Conservation (phyloP, 2,329 filamentous ascomycete genomes). For the Fusarium bactridioides region DNA sequence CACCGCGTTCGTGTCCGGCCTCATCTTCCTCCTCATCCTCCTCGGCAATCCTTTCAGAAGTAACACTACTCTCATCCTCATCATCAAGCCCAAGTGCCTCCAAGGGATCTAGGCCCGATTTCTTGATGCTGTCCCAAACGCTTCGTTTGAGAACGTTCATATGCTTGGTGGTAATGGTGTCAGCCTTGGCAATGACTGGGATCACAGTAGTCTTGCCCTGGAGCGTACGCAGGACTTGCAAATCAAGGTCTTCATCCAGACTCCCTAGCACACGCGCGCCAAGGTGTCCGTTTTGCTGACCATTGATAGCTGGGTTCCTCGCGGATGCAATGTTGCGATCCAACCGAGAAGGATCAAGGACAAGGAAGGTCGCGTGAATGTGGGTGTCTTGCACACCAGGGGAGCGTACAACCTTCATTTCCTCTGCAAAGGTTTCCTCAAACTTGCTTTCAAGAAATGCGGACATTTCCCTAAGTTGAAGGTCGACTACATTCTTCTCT, state of each 20-base stretch:
- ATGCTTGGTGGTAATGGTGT: constrained; percentile 94
- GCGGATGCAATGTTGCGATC: constrained; percentile 80
- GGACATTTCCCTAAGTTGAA: constrained; percentile 91
- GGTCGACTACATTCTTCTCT: constrained; percentile 93
- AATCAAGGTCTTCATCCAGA: constrained; percentile 86
- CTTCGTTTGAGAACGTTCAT: constrained; percentile 92
- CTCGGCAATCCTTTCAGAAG: constrained; percentile 63
- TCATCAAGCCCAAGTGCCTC: constrained; percentile 86
- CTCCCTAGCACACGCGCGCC: constrained; percentile 64
- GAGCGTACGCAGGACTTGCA: constrained; percentile 87
- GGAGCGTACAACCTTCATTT: constrained; percentile 95
- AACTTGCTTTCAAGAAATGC: constrained; percentile 97
- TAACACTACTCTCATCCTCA: constrained; percentile 69
- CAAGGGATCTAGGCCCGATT: constrained; percentile 85
- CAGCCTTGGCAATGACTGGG: constrained; percentile 94
- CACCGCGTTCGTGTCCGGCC: constrained; percentile 27
- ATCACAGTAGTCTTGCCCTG: constrained; percentile 95
- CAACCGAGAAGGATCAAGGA: constrained; percentile 87
- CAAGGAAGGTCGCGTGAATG: constrained; percentile 92
- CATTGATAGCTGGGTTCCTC: constrained; percentile 62
- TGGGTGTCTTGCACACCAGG: constrained; percentile 95
- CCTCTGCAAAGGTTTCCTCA: constrained; percentile 95
- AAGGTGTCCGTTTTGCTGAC: constrained; percentile 57
- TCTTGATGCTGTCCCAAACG: constrained; percentile 88
- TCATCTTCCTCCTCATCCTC: constrained; percentile 49